Evolutionary conservation across 2,329 filamentous ascomycete genomes (phyloP), one percentile per base, ranked within the genome.

Genomic region (Penicillium sp.): DNA sequence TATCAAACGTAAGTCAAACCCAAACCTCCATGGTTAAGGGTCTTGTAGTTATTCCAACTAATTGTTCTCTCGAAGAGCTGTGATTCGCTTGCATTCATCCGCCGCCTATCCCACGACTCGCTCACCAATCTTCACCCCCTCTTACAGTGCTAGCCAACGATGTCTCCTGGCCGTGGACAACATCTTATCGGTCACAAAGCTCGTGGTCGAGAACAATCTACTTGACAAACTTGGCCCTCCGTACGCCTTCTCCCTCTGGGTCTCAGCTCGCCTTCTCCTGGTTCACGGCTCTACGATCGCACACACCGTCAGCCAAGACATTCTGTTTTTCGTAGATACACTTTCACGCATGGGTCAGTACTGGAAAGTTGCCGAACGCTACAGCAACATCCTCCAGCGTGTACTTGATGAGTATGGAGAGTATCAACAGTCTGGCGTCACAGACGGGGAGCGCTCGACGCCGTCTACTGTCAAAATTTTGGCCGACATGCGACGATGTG

Each of bases 181-280:
- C 60, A 88, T 95, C 49, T 82, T 85, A 34, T 82, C 85, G 0
- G 76, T 95, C 1, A 85, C 84, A 51, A 84, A 86, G 52, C 90
- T 89, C 60, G 88, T 94, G 9, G 79, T 86, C 27, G 81, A 81
- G 51, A 85, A 88, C 58, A 78, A 79, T 44, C 79, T 95, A 65
- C 76, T 95, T 18, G 77, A 82, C 43, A 90, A 90, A 65, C 80
- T 95, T 12, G 90, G 90, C 0, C 90, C 90, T 0, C 90, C 89
- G 0, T 95, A 95, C 65, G 90, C 90, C 3, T 96, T 95, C 64
- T 90, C 88, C 0, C 76, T 95, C 1, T 95, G 90, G 90, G 90
- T 95, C 12, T 89, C 88, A 3, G 89, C 90, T 5, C 84, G 90
- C 3, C 77, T 95, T 3, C 76, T 95, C 4, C 82, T 95, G 7